Base-by-base conservation (phyloP, 2,329 filamentous ascomycete species). In the Colletotrichum abscissum region DNA sequence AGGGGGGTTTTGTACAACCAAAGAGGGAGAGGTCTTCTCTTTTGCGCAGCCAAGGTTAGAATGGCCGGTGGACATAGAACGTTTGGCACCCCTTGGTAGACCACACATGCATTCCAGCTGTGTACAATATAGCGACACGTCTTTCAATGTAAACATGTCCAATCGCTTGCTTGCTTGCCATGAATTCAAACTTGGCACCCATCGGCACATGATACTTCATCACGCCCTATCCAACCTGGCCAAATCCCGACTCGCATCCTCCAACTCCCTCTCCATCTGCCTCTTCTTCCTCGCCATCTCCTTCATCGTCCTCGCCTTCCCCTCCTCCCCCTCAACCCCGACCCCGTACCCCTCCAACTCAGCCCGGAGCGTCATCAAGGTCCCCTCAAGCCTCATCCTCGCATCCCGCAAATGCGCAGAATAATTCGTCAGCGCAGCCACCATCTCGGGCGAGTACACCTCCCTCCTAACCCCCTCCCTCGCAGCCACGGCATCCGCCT, bases 261-360 rank as follows among this genome's bases (percentile, higher is more conserved):
- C 81, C 68, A 90, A 79, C 77, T 88, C 83, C 72, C 81, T 79
- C 33, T 81, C 83, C 84, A 90, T 87, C 69, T 90, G 87, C 2
- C 82, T 78, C 77, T 87, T 88, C 8, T 86, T 84, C 67, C 84
- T 81, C 3, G 86, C 88, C 84, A 90, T 87, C 78, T 90, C 88
- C 67, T 85, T 83, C 85, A 90, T 85, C 28, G 81, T 82, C 72
- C 82, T 84, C 76, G 88, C 88, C 80, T 88, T 89, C 8, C 64
- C 78, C 63, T 82, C 81, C 1, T 76, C 79, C 1, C 78, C 79
- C 11, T 79, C 78, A 1, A 83, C 77, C 2, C 78, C 81, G 1
- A 89, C 86, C 0, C 89, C 88, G 69, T 90, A 90, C 35, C 84
- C 86, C 9, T 76, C 81, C 55, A 91, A 78, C 77, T 89, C 84